Base-by-base conservation (phyloP, 1,139 yeast species). In the Meyerozyma athensensis region DNA sequence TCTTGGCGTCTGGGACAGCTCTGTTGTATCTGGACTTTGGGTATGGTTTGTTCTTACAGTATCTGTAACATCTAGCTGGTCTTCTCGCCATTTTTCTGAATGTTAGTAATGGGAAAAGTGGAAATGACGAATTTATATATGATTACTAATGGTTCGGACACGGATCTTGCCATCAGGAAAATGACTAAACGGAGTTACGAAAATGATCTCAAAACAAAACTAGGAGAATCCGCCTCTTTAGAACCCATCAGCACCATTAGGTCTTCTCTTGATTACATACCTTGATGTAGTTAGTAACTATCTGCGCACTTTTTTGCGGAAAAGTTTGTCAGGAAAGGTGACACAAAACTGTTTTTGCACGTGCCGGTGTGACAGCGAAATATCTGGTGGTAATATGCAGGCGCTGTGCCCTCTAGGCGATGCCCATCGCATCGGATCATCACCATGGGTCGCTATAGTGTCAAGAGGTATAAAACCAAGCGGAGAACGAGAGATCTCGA, bases 21-120 rank as follows among this genome's bases (percentile, higher is more conserved):
- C 99, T 90, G 89, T 92, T 92, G 89, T 89, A 92, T 78, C 98
- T 87, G 65, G 97, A 90, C 84, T 92, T 92, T 79, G 99, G 99
- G 87, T 81, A 92, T 65, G 99, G 98, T 83, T 92, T 92, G 96
- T 94, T 94, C 87, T 94, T 92, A 84, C 96, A 94, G 95, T 90
- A 92, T 81, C 98, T 89, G 96, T 92, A 92, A 83, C 98, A 92
- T 84, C 97, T 87, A 83, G 98, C 98, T 77, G 98, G 98, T 86
- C 98, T 92, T 80, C 98, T 90, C 74, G 98, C 97, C 98, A 92
- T 92, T 72, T 22, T 83, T 86, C 80, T 63, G 26, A 23, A 26
- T 45, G 71, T 63, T 65, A 65, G 73, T 66, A 61, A 22, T 4
- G 14, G 19, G 26, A 10, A 19, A 23, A 22, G 31, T 19, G 19